Evolutionary conservation across 225 moss, liverwort and hornwort species (phyloP), one percentile per base, ranked within the genome.

Genomic region (Straminergon stramineum): DNA sequence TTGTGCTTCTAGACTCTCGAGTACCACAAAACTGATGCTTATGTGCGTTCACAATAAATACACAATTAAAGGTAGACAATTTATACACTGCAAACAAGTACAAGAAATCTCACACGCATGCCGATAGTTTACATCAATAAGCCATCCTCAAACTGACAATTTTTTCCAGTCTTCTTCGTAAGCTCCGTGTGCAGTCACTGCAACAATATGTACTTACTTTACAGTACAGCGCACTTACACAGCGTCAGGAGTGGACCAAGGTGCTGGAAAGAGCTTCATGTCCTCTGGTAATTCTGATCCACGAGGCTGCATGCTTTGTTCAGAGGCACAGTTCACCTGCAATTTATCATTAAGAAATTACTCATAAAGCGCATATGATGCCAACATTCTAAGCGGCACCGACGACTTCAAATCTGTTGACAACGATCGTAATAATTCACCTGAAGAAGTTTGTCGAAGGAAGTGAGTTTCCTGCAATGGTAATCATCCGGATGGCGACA

Each of bases 371-470:
- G 62, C 87, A 81, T 39, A 20, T 31, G 23, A 70, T 85, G 32
- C 58, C 58, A 65, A 91, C 19, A 14, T 81, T 81, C 71, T 81
- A 66, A 45, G 56, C 19, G 45, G 22, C 53, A 63, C 55, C 13
- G 20, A 71, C 63, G 39, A 79, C 41, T 82, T 84, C 56, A 89
- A 86, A 70, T 57, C 56, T 55, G 34, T 80, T 87, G 48, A 68
- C 53, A 90, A n/a, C 4, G n/a, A 74, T 71, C 26, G 64, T 84
- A 73, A 45, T 39, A 68, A 37, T 77, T 90, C 53, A 93, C 94
- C 92, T 94, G 94, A 74, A 98, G 94, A 83, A 98, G 96, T 91
- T 98, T 97, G 86, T 98, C 97, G 78, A 98, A 98, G 88, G 97
- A 98, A 32, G 97, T 98, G 74, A 98, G 91, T 86, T 96, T 98